A percentile compares a stretch with the other conserved stretches of the same genome.
These are phyloP conservation scores for Chaetomium sp. DNA, from an alignment of 2,329 filamentous ascomycete species.

Conservation along the genomic window DNA sequence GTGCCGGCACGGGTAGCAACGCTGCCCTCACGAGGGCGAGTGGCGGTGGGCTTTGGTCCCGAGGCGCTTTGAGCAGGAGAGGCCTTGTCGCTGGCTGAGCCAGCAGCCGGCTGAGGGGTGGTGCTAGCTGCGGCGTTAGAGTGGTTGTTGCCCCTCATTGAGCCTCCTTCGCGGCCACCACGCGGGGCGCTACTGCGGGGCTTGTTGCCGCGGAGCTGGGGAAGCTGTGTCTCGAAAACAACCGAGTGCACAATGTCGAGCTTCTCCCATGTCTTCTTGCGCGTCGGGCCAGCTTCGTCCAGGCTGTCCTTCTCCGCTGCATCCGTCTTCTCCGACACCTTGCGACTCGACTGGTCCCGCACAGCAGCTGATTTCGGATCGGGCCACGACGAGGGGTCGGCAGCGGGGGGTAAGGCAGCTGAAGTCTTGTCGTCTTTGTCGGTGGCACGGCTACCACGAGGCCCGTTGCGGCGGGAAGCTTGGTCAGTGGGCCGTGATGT, in stretches of 20 bases:
- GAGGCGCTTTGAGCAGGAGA: constrained; percentile 24
- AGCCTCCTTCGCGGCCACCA: constrained; percentile 33
- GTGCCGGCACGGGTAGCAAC: constrained; percentile 32
- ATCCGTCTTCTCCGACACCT: constrained; percentile 57
- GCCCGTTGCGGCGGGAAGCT: constrained; percentile 33
- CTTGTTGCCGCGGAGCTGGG: constrained; percentile 43
- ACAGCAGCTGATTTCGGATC: constrained; percentile 75
- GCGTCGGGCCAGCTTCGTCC: constrained; percentile 43
- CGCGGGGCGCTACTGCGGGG: constrained; percentile 42
- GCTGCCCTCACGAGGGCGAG: constrained; percentile 33
- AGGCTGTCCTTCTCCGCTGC: constrained; percentile 59
- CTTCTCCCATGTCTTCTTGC: constrained; percentile 68
- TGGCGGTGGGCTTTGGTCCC: constrained; percentile 27
- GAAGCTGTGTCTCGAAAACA: constrained; percentile 77
- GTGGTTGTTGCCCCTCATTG: constrained; percentile 26
- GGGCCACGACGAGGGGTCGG: constrained; percentile 78
- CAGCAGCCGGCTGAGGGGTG: constrained; percentile 9
- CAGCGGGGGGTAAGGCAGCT: constrained; percentile 53
- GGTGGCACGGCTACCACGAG: constrained; percentile 39
- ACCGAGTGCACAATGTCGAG: constrained; percentile 73
- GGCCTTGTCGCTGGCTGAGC: constrained; percentile 32
- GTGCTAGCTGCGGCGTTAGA: constrained; percentile 8
- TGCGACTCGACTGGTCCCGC: constrained; percentile 64
- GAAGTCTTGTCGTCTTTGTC: constrained; percentile 37
- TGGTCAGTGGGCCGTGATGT: constrained; percentile 36